phyloP scores from a whole-genome alignment of 202 grass and related monocot genomes.

The Zoysia matrella region DNA sequence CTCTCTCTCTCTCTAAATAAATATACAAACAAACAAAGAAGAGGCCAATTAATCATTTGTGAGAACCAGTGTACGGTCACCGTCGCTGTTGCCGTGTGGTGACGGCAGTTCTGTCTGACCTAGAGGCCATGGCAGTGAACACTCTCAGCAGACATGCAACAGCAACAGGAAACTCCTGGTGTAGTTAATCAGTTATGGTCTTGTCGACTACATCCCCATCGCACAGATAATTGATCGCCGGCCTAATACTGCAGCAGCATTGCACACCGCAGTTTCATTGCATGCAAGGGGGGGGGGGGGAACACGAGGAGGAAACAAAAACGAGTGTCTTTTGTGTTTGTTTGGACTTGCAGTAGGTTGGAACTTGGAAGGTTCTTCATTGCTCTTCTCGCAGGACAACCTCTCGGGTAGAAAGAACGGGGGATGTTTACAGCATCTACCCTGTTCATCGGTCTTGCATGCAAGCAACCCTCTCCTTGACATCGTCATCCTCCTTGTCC shows the following conservation, averaged over 20 bases:
- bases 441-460: background rate
- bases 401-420: conserved; percentile 22
- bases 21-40: background rate
- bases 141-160: background rate
- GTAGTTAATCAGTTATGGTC: too few species aligned
- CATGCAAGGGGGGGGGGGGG: too few species aligned
- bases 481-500: conserved; percentile 4
- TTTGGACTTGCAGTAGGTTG: conserved; percentile 13
- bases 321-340: conserved; percentile 26
- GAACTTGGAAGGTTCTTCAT: conserved; percentile 3
- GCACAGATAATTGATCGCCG: background rate
- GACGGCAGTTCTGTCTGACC: background rate
- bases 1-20: background rate
- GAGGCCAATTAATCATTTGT: background rate
- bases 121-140: conserved; percentile 21
- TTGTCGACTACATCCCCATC: too few species aligned
- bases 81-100: background rate
- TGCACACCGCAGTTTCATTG: background rate
- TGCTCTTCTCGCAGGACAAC: background rate
- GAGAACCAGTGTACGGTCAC: conserved; percentile 12
- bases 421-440: background rate
- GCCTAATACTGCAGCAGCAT: background rate
- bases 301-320: background rate
- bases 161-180: too few species aligned
- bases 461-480: background rate